Base-by-base conservation (phyloP, 768 basidiomycete species). In the Inosperma sp. region DNA sequence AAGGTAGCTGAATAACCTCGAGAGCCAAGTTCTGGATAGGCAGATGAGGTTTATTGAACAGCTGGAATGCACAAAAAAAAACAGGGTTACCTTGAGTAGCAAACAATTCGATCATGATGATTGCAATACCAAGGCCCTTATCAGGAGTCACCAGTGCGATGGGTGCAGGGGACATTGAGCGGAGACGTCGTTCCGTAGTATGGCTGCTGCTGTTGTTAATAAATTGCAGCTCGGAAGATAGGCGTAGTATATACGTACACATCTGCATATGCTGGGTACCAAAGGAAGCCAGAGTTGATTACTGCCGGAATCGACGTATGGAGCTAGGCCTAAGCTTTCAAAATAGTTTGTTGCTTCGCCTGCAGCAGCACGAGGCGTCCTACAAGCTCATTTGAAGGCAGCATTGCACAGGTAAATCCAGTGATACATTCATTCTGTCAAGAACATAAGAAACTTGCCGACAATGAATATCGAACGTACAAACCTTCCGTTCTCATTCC, bases 401-500 rank as follows among this genome's bases (percentile, higher is more conserved):
- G 79, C 7, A 82, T 58, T 5, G 82, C 80, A 14, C 74, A 8
- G 86, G 86, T 8, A 92, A 67, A 37, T 79, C 74, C 1, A 90
- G 64, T 23, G 76, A 58, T 21, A 88, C 76, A 62, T 90, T 86
- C 65, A 86, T 88, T 58, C 89, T 92, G 43, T 21, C 19, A 14
- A 6, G 8, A 45, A 27, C 5, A 48, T 10, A 30, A 43, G 43
- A 33, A 7, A 7, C 23, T 27, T 39, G 17, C 31, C 14, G 26
- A n/a, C 8, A n/a, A 10, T 4, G 29, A 23, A 7, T 23, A 27
- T 17, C 6, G 9, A 33, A 33, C 31, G n/a, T n/a, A 9, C n/a
- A 25, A 86, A 85, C 76, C 82, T 61, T 79, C 84, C 23, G 81
- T 65, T 31, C 81, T 81, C 82, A 88, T 83, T n/a, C 70, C 69